Conservation (phyloP, 805 yeast genomes). For the Lachancea fermentati region DNA sequence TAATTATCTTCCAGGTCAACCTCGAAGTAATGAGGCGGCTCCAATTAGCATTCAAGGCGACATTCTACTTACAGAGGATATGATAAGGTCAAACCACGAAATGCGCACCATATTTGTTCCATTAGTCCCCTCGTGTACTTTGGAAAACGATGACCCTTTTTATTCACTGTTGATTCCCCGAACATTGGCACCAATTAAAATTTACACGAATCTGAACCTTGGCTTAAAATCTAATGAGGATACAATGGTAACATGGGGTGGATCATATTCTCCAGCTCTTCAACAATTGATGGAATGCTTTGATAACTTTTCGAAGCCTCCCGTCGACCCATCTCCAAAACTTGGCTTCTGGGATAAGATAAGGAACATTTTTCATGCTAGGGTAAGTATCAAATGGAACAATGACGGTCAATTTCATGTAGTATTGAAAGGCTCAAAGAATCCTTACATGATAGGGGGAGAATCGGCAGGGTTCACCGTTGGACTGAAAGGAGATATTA, state of each 20-base stretch:
- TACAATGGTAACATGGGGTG: slow-evolving; percentile 76
- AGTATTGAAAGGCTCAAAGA: slow-evolving; percentile 65
- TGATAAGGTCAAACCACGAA: slow-evolving; percentile 44
- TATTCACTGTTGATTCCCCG: slow-evolving; percentile 64
- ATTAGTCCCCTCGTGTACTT: slow-evolving; percentile 43
- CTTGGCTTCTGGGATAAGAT: slow-evolving; percentile 93
- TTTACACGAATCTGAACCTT: slow-evolving; percentile 56
- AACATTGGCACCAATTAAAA: slow-evolving; percentile 69
- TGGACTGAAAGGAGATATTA: slow-evolving; percentile 59
- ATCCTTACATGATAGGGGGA: slow-evolving; percentile 70
- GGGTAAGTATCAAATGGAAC: slow-evolving; percentile 46
- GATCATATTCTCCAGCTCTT: slow-evolving; percentile 75
- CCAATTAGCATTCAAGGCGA: slow-evolving; percentile 51
- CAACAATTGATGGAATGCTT: slow-evolving; percentile 72
- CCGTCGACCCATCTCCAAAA: slow-evolving; percentile 76
- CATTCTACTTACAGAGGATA: slow-evolving; percentile 62
- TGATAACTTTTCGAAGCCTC: slow-evolving; percentile 85
- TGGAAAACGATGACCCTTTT: slow-evolving; percentile 36
- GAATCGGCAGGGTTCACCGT: slow-evolving; percentile 71
- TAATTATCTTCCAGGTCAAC: slow-evolving; percentile 32
- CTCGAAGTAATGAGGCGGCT: slow-evolving; percentile 16
- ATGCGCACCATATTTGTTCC: slow-evolving; percentile 60
- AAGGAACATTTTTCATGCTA: slow-evolving; percentile 71
- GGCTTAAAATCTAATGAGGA: slow-evolving; percentile 50
- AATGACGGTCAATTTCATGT: slow-evolving; percentile 49